Evolutionary conservation across 2,329 filamentous ascomycete species (phyloP).

Genomic region (Sporothrix luriei): DNA sequence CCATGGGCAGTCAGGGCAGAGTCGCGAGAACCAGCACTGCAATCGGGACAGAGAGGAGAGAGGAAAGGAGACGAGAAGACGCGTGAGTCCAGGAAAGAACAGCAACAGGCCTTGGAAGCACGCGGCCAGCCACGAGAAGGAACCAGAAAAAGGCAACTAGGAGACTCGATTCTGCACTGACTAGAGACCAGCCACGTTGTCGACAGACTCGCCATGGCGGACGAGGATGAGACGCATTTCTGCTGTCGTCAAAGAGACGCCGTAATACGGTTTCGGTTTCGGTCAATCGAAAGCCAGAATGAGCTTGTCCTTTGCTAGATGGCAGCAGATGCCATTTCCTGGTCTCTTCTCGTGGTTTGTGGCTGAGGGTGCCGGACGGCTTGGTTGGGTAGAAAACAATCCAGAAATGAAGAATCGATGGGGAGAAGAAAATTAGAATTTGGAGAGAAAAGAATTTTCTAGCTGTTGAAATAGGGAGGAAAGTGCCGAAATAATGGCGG

Average conservation of each 20-base stretch:
- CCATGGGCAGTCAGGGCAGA: conserved; percentile 81
- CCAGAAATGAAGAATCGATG: not conserved
- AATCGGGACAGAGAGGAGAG: conserved; percentile 39
- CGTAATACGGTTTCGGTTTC: not conserved
- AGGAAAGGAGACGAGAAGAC: conserved; percentile 36
- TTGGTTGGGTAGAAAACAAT: not conserved
- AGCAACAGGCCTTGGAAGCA: conserved; percentile 7
- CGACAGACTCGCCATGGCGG: conserved; percentile 86
- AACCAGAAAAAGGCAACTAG: not conserved
- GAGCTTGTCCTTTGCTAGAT: conserved; percentile 10
- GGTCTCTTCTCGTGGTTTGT: conserved; percentile 1
- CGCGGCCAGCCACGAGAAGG: conserved; percentile 12
- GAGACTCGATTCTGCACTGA: conserved; percentile 44
- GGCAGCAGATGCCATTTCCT: not conserved
- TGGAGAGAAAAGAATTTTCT: not conserved
- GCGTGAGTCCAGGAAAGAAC: conserved; percentile 18
- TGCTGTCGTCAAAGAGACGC: conserved; percentile 3
- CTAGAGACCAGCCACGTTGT: conserved; percentile 81
- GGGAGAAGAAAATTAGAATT: conserved; percentile 8
- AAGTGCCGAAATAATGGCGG: conserved; percentile 16
- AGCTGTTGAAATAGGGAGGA: conserved; percentile 26
- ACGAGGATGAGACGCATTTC: conserved; percentile 71
- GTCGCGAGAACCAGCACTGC: conserved; percentile 74
- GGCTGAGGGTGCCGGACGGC: not conserved
- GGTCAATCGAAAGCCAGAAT: not conserved